Evolutionary conservation across 352 stramenopile genomes (phyloP).

Genomic region (Paralagenidium karlingii): DNA sequence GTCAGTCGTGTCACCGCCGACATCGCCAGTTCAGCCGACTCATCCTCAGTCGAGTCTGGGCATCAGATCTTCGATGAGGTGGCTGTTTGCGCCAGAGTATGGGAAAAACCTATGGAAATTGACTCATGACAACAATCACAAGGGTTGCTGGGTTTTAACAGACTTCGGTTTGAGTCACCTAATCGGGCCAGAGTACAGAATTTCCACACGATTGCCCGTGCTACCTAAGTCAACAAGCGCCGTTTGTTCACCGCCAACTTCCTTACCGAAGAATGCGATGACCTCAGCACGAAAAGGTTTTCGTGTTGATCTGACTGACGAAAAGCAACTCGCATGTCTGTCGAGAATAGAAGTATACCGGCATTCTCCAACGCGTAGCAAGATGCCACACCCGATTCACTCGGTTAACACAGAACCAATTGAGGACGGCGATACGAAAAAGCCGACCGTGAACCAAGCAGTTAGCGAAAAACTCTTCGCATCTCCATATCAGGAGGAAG

Average conservation of each 20-base stretch:
- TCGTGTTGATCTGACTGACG: conserved; percentile 26
- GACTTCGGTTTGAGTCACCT: conserved; percentile 38
- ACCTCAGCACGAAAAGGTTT: conserved; percentile 26
- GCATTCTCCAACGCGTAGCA: too few species aligned
- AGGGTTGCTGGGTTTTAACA: conserved; percentile 56
- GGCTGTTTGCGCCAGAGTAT: too few species aligned
- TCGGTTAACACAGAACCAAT: neutral
- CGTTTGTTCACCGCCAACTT: conserved; percentile 10
- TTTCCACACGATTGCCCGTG: conserved; percentile 33
- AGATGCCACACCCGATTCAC: conserved; percentile 3
- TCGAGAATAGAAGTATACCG: conserved; percentile 23
- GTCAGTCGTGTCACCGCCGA: conserved; percentile 37
- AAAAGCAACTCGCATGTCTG: conserved; percentile 29
- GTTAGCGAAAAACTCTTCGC: too few species aligned
- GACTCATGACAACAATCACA: conserved; percentile 29
- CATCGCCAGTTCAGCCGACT: too few species aligned
- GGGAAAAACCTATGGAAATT: conserved; percentile 35
- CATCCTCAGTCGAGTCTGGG: too few species aligned
- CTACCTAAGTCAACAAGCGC: conserved; percentile 10
- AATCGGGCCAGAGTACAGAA: conserved; percentile 46
- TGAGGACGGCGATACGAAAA: too few species aligned
- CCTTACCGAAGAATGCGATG: conserved; percentile 19
- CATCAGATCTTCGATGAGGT: too few species aligned
- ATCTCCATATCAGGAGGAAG: too few species aligned
- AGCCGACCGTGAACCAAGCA: too few species aligned